A percentile compares a stretch with the other conserved stretches of the same genome.
Evolutionary conservation across 345 rosid species (phyloP).

Genomic region (Heritiera littoralis): DNA sequence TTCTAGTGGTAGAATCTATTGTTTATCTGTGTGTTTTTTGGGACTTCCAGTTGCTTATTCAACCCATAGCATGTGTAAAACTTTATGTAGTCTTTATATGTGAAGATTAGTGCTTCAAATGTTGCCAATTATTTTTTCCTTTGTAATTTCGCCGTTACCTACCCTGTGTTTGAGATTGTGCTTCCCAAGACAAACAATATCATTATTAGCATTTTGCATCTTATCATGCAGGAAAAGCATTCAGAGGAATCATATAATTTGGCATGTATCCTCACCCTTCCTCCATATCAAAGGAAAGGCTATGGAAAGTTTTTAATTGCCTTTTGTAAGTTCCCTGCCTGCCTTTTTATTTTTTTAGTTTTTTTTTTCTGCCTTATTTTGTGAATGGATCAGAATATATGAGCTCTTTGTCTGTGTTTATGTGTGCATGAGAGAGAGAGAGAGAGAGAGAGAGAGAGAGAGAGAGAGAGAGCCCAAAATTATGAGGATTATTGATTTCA

Average conservation of each 20-base stretch:
- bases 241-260: conserved; percentile 96
- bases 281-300: conserved; percentile 99
- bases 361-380: not conserved
- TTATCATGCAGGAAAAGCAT: conserved; percentile 82
- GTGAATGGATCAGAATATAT: conserved; percentile 1
- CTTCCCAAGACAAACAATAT: not conserved
- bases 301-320: conserved; percentile 95
- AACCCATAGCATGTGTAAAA: not conserved
- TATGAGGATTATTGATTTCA: not conserved
- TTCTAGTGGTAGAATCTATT: conserved; percentile 5
- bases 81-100: not conserved
- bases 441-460: not conserved
- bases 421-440: not conserved
- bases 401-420: not conserved
- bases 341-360: not conserved
- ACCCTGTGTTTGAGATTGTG: not conserved
- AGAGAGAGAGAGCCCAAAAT: not conserved
- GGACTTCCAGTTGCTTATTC: conserved; percentile 4
- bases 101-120: not conserved
- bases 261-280: conserved; percentile 97
- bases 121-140: not conserved
- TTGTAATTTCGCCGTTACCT: not conserved
- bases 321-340: conserved; percentile 68
- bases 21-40: conserved; percentile 5
- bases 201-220: conserved; percentile 3